Evolutionary conservation across 2,329 filamentous ascomycete species (phyloP).

Genomic region (Paracorniculantispora psalliotae): DNA sequence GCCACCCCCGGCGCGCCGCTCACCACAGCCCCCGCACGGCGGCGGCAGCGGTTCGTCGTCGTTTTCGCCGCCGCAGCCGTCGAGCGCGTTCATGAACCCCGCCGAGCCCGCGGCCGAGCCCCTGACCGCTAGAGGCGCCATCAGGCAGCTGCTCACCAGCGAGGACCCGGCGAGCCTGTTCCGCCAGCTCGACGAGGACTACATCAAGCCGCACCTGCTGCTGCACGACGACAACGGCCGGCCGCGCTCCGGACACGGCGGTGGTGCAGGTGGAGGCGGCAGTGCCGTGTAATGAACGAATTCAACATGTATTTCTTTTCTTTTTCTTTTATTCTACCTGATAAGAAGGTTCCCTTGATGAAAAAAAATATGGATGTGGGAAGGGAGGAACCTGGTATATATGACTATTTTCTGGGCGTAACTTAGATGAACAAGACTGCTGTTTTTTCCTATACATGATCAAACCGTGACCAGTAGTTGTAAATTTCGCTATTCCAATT

Average conservation of each 20-base stretch:
- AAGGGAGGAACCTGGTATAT: background rate
- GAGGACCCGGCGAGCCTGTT: conserved; percentile 90
- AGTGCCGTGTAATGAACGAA: background rate
- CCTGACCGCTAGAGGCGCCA: conserved; percentile 69
- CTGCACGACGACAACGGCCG: conserved; percentile 53
- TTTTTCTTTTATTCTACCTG: background rate
- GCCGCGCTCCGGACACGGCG: conserved; percentile 18
- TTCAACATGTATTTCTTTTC: background rate
- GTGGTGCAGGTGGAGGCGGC: conserved; percentile 23
- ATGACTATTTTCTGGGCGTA: background rate
- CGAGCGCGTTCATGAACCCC: conserved; percentile 28
- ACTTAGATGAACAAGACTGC: background rate
- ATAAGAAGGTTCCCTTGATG: background rate
- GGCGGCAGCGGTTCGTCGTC: conserved; percentile 22
- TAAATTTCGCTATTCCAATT: too few species aligned
- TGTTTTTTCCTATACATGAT: background rate
- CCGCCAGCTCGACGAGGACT: conserved; percentile 88
- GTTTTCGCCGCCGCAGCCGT: conserved; percentile 20
- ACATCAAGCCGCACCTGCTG: conserved; percentile 86
- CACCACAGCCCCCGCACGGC: conserved; percentile 24
- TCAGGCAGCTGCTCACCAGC: conserved; percentile 74
- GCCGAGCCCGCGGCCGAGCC: conserved; percentile 30
- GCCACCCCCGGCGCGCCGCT: conserved; percentile 52
- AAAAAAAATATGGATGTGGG: background rate
- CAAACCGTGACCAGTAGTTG: too few species aligned